A percentile compares a stretch with the other conserved stretches of the same genome.
These are phyloP conservation scores for Calonectria honghensis DNA, from an alignment of 2,329 filamentous ascomycete species.

Conservation along the genomic window DNA sequence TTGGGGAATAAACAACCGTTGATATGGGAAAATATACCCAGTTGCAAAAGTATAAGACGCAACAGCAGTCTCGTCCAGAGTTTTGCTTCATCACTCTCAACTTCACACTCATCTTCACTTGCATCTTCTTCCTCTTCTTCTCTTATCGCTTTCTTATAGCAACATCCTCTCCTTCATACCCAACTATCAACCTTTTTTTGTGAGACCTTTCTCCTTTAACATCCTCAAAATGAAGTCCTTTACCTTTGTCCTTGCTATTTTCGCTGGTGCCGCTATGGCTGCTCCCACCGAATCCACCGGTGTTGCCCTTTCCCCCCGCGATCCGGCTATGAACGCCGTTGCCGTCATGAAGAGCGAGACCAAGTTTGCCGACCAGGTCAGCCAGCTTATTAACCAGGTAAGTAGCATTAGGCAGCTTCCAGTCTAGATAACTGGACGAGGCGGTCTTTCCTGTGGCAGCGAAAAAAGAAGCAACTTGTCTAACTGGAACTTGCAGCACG, in stretches of 20 bases:
- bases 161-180: slow-evolving; percentile 10
- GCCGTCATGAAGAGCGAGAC: slow-evolving; percentile 23
- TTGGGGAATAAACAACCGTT: neutral
- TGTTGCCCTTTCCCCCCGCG: neutral
- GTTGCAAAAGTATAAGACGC: slow-evolving; percentile 41
- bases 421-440: neutral
- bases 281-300: slow-evolving; percentile 2
- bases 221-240: slow-evolving; percentile 44
- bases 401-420: neutral
- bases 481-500: slow-evolving; percentile 19
- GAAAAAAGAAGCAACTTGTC: too few relatives aligned
- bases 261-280: slow-evolving; percentile 1
- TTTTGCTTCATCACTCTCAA: slow-evolving; percentile 8
- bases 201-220: slow-evolving; percentile 5
- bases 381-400: slow-evolving; percentile 13
- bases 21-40: slow-evolving; percentile 1
- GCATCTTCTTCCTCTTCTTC: slow-evolving; percentile 2
- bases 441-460: neutral
- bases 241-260: slow-evolving; percentile 35
- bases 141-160: slow-evolving; percentile 7
- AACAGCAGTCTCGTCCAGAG: neutral
- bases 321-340: slow-evolving; percentile 10
- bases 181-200: slow-evolving; percentile 16
- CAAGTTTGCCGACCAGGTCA: slow-evolving; percentile 18
- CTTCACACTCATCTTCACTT: slow-evolving; percentile 11